Base-by-base conservation (phyloP, 2,329 filamentous ascomycete genomes). In the Endoconidiophora polonica region DNA sequence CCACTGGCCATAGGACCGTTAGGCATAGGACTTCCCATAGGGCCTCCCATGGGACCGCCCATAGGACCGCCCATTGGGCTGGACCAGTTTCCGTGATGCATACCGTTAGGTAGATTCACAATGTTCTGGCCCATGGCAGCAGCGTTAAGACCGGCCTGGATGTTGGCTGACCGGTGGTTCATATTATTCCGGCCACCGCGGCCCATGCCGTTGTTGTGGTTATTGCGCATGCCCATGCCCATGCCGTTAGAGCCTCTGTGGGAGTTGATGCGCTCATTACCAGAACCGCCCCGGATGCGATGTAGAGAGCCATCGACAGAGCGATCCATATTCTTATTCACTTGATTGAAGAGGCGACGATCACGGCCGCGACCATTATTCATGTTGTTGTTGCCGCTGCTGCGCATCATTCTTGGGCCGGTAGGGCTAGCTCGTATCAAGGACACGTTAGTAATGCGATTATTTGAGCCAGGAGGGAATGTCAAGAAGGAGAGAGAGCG, bases 391-490 rank as follows among this genome's bases (percentile, higher is more conserved):
- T 62, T 61, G 58, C 68, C 76, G 48, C 77, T 77, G 62, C 83
- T 86, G 60, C 91, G 83, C 87, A 96, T 94, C 33, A 88, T 87
- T 63, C 88, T 91, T 16, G 91, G 91, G 51, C 90, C 91, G 47
- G 87, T 96, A 7, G 91, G 91, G 60, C 90, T 95, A 59, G 53
- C 59, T 54, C 26, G 29, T 38, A 24, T 39, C 16, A 41, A 43
- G 29, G 10, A 47, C n/a, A 14, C 37, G 46, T 53, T 44, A 50
- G 44, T 39, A 18, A 41, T 7, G 24, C 23, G 33, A 45, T 20
- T 45, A 12, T 33, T 33, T 33, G 4, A 12, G 29, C 29, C 12
- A 33, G 3, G 29, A 9, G 29, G 29, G 29, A 12, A 2, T 9
- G 3, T 33, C 29, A 10, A 33, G 29, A 7, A 2, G 29, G 9